Base-by-base conservation (phyloP, 1,284 basidiomycete genomes). In the Moesziomyces antarcticus region DNA sequence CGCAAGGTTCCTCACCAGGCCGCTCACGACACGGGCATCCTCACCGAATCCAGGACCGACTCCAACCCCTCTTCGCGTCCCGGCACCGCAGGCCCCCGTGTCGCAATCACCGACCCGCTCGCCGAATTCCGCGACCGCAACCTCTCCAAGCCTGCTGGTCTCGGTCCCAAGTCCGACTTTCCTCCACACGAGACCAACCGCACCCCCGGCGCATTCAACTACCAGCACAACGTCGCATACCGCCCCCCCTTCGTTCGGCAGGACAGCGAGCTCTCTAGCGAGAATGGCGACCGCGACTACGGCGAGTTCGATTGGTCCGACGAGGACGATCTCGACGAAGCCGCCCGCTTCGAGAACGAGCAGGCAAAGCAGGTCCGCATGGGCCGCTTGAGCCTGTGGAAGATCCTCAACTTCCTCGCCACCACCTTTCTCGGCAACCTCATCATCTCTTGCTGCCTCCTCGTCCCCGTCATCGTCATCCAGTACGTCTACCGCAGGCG, bases 221-320 rank as follows among this genome's bases (percentile, higher is more conserved):
- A 59, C 27, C 47, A 48, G 22, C 58, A 16, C 35, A 69, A 69
- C 35, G 49, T 48, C 1, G 56, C 71, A 21, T 58, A 60, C 25
- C 67, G 72, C 11, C 75, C 77, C 6, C 43, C 51, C 3, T 59
- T 75, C n/a, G 14, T 46, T 1, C 67, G 77, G 9, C 67, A 64
- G 22, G 75, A 69, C n/a, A 77, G 75, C 46, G 65, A 72, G 20
- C 59, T 72, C 43, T 79, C 77, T 1, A 77, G 73, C 43, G 69
- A 70, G 30, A 72, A 64, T 42, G 66, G 66, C 25, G 77, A 77
- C 13, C 56, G 55, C 16, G 73, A 74, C 35, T 76, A 67, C 20
- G 81, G 79, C 65, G 75, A 81, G 22, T 82, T 80, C 51, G 70
- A 82, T 59, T 82, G 81, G 81, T 72, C 66, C 35, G 80, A 81